Evolutionary conservation across 2,329 filamentous ascomycete genomes (phyloP), one percentile per base, ranked within the genome.

Genomic region (Scorias spongiosa): DNA sequence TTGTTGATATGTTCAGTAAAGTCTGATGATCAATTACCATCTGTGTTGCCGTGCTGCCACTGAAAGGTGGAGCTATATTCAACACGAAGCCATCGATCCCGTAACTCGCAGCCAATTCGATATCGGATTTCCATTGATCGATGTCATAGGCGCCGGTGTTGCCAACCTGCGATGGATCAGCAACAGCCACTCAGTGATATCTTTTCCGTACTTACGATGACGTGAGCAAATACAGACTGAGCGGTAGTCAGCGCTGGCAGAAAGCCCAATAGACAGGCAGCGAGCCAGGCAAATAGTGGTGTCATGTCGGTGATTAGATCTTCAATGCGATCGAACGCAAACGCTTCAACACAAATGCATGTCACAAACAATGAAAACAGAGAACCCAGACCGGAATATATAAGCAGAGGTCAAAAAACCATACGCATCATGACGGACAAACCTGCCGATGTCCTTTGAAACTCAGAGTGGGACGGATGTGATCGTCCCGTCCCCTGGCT

Each of bases 1-100:
- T 26, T 3, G 7, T 3, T 26, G 20, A 7, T 26, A 26, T 26
- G 3, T 26, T 26, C 20, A 7, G 7, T 26, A 3, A 26, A 4
- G 20, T 26, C 20, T 14, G 5, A 30, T 5, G 29, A 43, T 38
- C 12, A 9, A 3, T 12, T 9, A 36, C 41, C 39, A 39, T 29
- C 29, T 45, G 44, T 17, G 40, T 28, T 10, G 11, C 39, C 3
- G 20, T 40, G 29, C 14, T 44, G n/a, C 39, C 46, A 30, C 45
- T 43, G 18, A 43, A 39, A 43, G 74, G 69, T 2, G 58, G 55
- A n/a, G 67, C 69, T 40, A 72, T 70, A 42, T 71, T 72, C 38
- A 72, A 58, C 2, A 68, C 68, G 51, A 71, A 71, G 6, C 66
- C 67, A 32, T 71, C 69, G 29, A 71, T 67, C 32, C 45, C 42